Base-by-base conservation (phyloP, 768 basidiomycete species). In the Postia placenta region DNA sequence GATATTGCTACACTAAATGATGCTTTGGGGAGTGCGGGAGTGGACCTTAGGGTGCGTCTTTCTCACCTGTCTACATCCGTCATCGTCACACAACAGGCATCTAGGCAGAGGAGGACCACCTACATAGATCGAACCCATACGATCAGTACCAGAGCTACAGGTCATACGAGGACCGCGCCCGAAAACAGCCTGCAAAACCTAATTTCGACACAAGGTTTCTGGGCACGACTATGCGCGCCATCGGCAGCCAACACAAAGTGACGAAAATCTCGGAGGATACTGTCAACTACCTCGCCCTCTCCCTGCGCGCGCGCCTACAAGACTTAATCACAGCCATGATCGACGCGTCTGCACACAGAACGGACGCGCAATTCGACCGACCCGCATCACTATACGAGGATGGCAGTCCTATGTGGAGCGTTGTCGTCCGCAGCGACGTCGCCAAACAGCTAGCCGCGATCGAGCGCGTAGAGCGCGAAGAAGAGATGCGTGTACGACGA, bases 51-150 rank as follows among this genome's bases (percentile, higher is more conserved):
- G 62, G 88, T 87, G 55, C 53, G 74, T 65, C 15, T 26, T 39
- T 35, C 11, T 36, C 30, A n/a, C 26, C 12, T 24, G 20, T 35
- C 38, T 39, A 22, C 17, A 30, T 17, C 5, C 28, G 12, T 22
- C 7, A 4, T 19, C 17, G 23, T 45, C 30, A 7, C 15, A 33
- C 19, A 27, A 33, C 46, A 15, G n/a, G 28, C 19, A n/a, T 24
- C 5, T 58, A 92, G 88, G 91, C 91, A 0, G 91, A 92, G 64
- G 90, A 92, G 69, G 91, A 92, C 63, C 74, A 78, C 3, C 67
- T 92, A 4, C 87, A 90, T 56, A 74, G 85, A 35, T 70, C 74
- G 2, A 74, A 81, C 48, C 68, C 74, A 1, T 74, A 82, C 51
- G 79, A 83, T 50, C 75, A 74, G 38, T 83, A 81, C 53, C 76